These are phyloP conservation scores for Trichocladium uniseriatum DNA, from an alignment of 495 filamentous ascomycete genomes.

Conservation along the genomic window DNA sequence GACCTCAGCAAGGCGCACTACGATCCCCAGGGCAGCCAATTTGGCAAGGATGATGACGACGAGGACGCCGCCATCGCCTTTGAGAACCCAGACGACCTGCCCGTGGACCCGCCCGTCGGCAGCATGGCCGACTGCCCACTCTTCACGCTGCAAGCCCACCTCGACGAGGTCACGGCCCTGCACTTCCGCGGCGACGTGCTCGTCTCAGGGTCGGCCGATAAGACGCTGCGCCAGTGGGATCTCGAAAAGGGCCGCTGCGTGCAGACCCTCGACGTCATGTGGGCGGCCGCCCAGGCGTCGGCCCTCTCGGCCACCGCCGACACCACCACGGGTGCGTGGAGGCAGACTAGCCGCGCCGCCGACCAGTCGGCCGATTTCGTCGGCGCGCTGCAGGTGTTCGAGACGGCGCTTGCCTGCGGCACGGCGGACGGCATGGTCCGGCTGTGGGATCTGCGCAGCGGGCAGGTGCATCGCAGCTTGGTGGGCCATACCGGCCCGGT, in stretches of 20 bases:
- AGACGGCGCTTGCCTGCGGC: conserved; percentile 93
- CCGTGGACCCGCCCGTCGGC: conserved; percentile 52
- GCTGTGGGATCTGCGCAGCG: conserved; percentile 92
- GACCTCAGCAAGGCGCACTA: conserved; percentile 61
- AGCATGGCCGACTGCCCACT: conserved; percentile 82
- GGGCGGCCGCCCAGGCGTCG: conserved; percentile 89
- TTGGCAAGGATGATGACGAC: conserved; percentile 56
- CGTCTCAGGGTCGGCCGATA: conserved; percentile 92
- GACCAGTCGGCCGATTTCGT: conserved; percentile 76
- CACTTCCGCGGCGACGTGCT: conserved; percentile 82
- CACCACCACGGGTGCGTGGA: conserved; percentile 48
- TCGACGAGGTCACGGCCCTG: conserved; percentile 90
- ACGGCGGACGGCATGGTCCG: conserved; percentile 97
- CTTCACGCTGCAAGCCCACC: conserved; percentile 78
- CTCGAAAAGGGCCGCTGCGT: conserved; percentile 90
- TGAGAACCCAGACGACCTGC: conserved; percentile 50
- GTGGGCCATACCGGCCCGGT: conserved; percentile 96
- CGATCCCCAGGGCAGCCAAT: conserved; percentile 52
- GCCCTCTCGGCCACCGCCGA: conserved; percentile 48
- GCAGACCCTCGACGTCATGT: conserved; percentile 97
- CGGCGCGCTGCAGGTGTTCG: conserved; percentile 90
- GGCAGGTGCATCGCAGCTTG: conserved; percentile 89
- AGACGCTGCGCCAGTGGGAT: conserved; percentile 97
- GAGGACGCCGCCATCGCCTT: conserved; percentile 53
- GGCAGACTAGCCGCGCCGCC: conserved; percentile 46